Conservation (phyloP, 2,329 filamentous ascomycete species). For the Sporothrix dimorphospora region DNA sequence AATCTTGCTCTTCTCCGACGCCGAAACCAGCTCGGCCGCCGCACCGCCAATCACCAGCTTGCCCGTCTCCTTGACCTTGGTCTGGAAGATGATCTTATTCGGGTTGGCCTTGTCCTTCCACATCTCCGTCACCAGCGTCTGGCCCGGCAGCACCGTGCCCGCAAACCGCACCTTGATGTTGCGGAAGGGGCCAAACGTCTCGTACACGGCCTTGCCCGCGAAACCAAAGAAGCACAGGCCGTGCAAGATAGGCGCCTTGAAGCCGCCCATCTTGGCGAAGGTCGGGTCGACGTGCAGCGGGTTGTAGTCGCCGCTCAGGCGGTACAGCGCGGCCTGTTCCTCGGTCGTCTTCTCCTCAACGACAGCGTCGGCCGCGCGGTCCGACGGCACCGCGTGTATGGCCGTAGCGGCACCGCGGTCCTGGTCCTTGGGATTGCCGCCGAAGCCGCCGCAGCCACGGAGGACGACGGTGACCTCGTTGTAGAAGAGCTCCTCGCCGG, state of each 20-base stretch:
- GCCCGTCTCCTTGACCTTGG: conserved; percentile 88
- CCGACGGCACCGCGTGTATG: conserved; percentile 71
- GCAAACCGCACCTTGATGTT: conserved; percentile 94
- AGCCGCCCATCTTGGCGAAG: conserved; percentile 93
- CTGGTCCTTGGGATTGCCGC: conserved; percentile 73
- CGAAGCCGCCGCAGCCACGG: conserved; percentile 87
- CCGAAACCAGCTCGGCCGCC: conserved; percentile 67
- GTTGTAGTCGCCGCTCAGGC: conserved; percentile 92
- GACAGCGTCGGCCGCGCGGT: conserved; percentile 76
- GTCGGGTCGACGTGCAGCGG: conserved; percentile 93
- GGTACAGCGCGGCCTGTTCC: conserved; percentile 92
- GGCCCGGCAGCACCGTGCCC: conserved; percentile 79
- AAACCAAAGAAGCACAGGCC: conserved; percentile 96
- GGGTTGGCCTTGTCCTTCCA: conserved; percentile 78
- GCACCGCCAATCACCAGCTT: conserved; percentile 83
- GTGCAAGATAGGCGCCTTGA: conserved; percentile 92
- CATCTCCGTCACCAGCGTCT: conserved; percentile 93
- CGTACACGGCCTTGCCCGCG: conserved; percentile 84
- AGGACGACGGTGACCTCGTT: conserved; percentile 95
- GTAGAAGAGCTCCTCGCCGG: conserved; percentile 91
- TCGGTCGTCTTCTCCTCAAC: conserved; percentile 84
- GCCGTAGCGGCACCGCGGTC: conserved; percentile 82
- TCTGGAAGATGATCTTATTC: conserved; percentile 72
- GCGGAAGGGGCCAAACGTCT: conserved; percentile 79
- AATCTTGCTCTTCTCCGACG: conserved; percentile 40